These are phyloP conservation scores for Carallia pectinifolia DNA, from an alignment of 345 rosid genomes.

Conservation along the genomic window DNA sequence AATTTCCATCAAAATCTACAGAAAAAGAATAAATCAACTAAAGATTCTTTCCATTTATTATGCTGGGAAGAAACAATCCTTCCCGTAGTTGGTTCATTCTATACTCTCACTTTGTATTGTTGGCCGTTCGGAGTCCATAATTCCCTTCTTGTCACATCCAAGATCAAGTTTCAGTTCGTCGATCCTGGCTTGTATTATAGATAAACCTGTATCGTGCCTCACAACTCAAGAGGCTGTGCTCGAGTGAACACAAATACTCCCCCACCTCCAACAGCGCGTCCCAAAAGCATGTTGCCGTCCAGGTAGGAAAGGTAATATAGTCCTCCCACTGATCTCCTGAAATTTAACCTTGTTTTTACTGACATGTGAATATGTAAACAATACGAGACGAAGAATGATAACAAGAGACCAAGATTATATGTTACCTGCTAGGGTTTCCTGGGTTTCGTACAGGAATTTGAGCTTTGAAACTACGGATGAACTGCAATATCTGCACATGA, in stretches of 20 bases:
- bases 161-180: neutral
- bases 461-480: slow-evolving; percentile 68
- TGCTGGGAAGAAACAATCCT: neutral
- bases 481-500: slow-evolving; percentile 70
- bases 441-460: slow-evolving; percentile 63
- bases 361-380: slow-evolving; percentile 2
- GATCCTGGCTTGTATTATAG: neutral
- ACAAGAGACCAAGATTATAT: no score
- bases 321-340: slow-evolving; percentile 75
- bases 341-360: slow-evolving; percentile 13
- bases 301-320: slow-evolving; percentile 84
- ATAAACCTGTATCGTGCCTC: slow-evolving; percentile 18
- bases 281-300: slow-evolving; percentile 76
- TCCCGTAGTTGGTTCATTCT: neutral
- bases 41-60: neutral
- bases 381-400: neutral
- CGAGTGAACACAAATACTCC: slow-evolving; percentile 82
- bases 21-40: no score
- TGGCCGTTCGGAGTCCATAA: neutral
- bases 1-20: no score
- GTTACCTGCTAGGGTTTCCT: slow-evolving; percentile 53
- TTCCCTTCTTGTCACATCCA: neutral
- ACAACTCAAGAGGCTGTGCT: slow-evolving; percentile 67
- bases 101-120: neutral
- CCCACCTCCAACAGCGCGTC: slow-evolving; percentile 93